Base-by-base conservation (phyloP, 2,329 filamentous ascomycete genomes). In the Emmonsiellopsis sp. region DNA sequence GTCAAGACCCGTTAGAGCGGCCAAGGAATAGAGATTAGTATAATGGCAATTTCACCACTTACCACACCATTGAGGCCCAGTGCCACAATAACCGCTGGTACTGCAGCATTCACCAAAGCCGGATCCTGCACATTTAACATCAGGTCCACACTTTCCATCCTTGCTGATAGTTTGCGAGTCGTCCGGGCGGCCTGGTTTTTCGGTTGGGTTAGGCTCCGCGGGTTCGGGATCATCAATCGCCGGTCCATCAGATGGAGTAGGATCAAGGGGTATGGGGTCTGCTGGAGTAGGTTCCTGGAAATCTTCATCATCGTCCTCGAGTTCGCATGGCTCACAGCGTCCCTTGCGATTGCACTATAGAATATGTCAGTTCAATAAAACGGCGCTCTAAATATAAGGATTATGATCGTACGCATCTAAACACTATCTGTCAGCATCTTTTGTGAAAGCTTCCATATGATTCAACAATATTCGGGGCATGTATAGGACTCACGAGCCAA, bases 401-500 rank as follows among this genome's bases (percentile, higher is more conserved):
- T 44, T 34, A 38, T 15, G 7, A 10, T 10, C 51, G 49, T 53
- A 53, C 51, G 26, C 51, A 53, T 53, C 51, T 49, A 13, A 34
- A n/a, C 15, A 10, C 15, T 2, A n/a, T 7, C 5, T 34, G 13
- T 53, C 34, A 42, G 51, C 7, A 31, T 42, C 9, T 26, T 8
- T 13, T 9, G 20, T 26, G 20, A 26, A 26, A 13, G 11, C 38
- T 11, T 10, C 16, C 10, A 11, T 16, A 37, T 11, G 20, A 31
- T 13, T 13, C 30, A 40, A 20, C 13, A 4, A 10, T 42, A 31
- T 32, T 30, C 13, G 5, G 30, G 26, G 31, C 6, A 11, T 35
- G 20, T 26, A 52, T 20, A 30, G n/a, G 13, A 55, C 55, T 57
- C 47, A 57, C 55, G 53, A 55, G 41, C 55, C 53, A 42, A 54